Evolutionary conservation across 2,329 filamentous ascomycete genomes (phyloP).

Genomic region (Diaporthe sp.): DNA sequence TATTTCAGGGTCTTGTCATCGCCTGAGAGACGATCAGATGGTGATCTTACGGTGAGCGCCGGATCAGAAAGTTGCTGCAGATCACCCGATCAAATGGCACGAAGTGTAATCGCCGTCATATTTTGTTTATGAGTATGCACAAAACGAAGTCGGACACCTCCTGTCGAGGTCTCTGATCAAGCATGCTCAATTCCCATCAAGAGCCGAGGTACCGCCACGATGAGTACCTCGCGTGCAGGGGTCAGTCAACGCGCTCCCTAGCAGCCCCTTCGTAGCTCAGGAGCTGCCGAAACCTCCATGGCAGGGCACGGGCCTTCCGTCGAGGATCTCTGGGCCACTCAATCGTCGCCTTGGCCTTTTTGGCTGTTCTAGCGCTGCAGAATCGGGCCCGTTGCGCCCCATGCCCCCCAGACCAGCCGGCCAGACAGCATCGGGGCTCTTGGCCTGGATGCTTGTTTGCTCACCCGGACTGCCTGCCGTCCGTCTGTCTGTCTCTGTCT

Average conservation of each 20-base stretch:
- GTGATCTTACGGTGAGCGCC: not conserved
- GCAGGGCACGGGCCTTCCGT: not conserved
- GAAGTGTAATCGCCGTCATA: too few relatives aligned
- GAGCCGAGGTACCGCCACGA: not conserved
- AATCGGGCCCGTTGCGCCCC: not conserved
- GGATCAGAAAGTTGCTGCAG: not conserved
- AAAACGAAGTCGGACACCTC: not conserved
- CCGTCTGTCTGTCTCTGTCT: not conserved
- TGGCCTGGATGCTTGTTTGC: slow-evolving; percentile 31
- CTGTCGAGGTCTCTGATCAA: not conserved
- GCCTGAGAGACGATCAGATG: not conserved
- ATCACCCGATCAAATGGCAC: not conserved
- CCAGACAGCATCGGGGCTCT: slow-evolving; percentile 3
- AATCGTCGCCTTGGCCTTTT: slow-evolving; percentile 6
- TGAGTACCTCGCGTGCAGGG: slow-evolving; percentile 9
- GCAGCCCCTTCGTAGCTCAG: slow-evolving; percentile 10
- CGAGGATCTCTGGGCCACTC: slow-evolving; percentile 7
- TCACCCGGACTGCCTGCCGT: slow-evolving; percentile 25
- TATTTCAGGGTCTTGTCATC: slow-evolving; percentile 19
- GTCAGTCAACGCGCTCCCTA: not conserved
- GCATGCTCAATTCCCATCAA: not conserved
- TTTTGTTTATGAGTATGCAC: not conserved
- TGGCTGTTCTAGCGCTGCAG: slow-evolving; percentile 29
- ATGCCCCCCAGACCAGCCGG: not conserved
- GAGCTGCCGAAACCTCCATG: slow-evolving; percentile 24